Evolutionary conservation across 352 stramenopile genomes (phyloP), one percentile per base, ranked within the genome.

Genomic region (Globisporangium cystogenes): DNA sequence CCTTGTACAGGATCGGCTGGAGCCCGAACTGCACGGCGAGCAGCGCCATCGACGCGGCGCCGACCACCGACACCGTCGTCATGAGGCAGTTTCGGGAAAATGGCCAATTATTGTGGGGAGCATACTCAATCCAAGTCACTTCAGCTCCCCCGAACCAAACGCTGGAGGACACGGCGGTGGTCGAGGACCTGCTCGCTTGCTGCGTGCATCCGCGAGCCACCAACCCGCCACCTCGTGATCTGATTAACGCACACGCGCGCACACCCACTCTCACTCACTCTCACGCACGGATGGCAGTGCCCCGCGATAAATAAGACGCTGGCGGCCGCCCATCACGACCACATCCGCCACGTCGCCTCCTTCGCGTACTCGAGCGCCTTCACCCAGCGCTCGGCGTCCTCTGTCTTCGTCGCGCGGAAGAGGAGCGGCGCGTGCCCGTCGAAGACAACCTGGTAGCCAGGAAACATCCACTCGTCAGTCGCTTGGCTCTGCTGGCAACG

Each of bases 1-100:
- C 74, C 62, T 90, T 87, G 65, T 85, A 92, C 46, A 92, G 69
- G 18, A 94, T 86, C 1, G 83, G 83, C 63, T 94, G 83, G 48
- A 91, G 64, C 1, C 81, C 83, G 59, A 92, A 94, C 64, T 94
- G 83, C 56, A 92, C 59, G 37, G 83, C 74, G 37, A 94, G 64
- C 37, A 88, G 68, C 46, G 67, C 58, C 80, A 94, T 91, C 18
- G 51, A 57, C 20, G 42, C 51, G 41, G 15, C 37, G 2, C 51
- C 51, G 7, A 57, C 41, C 11, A 41, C 41, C n/a, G 51, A 50
- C 27, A 50, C 42, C 51, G 51, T 31, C 50, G 29, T 35, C 29
- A 5, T 39, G 7, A 36, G 14, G 31, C 31, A 16, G 31, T n/a
- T n/a, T n/a, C n/a, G n/a, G n/a, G n/a, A n/a, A n/a, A n/a, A n/a